phyloP scores from a whole-genome alignment of 2,329 filamentous ascomycete species.

The Colletotrichum horii region DNA sequence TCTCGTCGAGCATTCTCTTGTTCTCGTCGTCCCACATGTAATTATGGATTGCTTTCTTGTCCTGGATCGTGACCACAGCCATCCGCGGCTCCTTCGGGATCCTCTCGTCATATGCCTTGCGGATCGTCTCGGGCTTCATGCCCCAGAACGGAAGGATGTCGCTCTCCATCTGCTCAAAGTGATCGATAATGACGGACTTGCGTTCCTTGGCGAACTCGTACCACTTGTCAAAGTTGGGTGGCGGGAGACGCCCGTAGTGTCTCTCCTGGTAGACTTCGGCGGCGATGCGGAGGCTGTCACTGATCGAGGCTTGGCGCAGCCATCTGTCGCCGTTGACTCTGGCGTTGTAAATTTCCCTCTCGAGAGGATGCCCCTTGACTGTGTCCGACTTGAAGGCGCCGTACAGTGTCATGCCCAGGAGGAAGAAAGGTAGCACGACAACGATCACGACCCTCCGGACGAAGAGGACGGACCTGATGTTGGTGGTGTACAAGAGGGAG shows the following conservation, averaged over 20 bases:
- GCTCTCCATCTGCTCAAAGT: conserved; percentile 79
- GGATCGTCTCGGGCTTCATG: conserved; percentile 69
- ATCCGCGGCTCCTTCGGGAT: conserved; percentile 47
- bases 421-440: conserved; percentile 41
- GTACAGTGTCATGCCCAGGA: conserved; percentile 40
- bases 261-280: conserved; percentile 55
- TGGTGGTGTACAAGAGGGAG: conserved; percentile 47
- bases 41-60: conserved; percentile 62
- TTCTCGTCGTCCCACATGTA: conserved; percentile 35
- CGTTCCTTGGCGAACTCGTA: conserved; percentile 76
- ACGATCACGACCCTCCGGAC: conserved; percentile 45
- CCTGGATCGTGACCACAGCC: conserved; percentile 61
- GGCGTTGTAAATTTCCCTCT: conserved; percentile 53
- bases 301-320: conserved; percentile 51
- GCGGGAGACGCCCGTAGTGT: conserved; percentile 71
- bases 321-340: conserved; percentile 54
- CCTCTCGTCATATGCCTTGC: conserved; percentile 55
- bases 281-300: conserved; percentile 51
- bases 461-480: conserved; percentile 47
- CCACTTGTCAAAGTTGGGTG: conserved; percentile 85
- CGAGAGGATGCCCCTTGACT: conserved; percentile 48
- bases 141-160: conserved; percentile 81
- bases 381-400: conserved; percentile 33
- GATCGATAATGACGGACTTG: conserved; percentile 75
- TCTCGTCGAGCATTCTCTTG: conserved; percentile 43